Conservation (phyloP, 768 basidiomycete genomes). For the Calocybe indica region DNA sequence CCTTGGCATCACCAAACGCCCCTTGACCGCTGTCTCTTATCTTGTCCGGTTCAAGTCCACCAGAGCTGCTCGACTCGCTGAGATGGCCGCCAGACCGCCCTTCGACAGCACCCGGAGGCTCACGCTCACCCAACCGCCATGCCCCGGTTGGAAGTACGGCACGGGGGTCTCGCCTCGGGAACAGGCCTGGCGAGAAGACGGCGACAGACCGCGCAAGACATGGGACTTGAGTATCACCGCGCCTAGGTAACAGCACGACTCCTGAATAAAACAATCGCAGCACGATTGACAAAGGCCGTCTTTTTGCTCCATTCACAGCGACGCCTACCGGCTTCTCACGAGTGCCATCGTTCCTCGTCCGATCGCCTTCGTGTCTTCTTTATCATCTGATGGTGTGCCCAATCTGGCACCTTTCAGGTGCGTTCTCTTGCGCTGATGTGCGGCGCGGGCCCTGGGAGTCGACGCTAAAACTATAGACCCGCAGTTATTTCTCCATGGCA, state of each 20-base stretch:
- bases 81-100: too few species aligned
- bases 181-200: constrained; percentile 21
- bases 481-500: constrained; percentile 61
- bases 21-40: too few species aligned
- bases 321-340: constrained; percentile 46
- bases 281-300: too few species aligned
- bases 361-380: constrained; percentile 60
- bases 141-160: constrained; percentile 37
- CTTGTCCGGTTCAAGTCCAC: too few species aligned
- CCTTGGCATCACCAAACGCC: too few species aligned
- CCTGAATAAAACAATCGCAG: neutral
- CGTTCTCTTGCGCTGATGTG: constrained; percentile 5
- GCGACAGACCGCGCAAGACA: constrained; percentile 29
- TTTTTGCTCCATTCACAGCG: constrained; percentile 14
- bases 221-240: constrained; percentile 32
- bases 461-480: constrained; percentile 4
- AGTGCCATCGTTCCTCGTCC: constrained; percentile 61
- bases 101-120: too few species aligned
- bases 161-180: constrained; percentile 24
- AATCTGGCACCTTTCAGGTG: constrained; percentile 71
- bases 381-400: constrained; percentile 40
- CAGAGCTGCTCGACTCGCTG: too few species aligned
- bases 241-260: constrained; percentile 17
- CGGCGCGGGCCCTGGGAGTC: neutral
- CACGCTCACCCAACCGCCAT: constrained; percentile 22